Percentiles rank a stretch among this genome's conserved stretches.
These are phyloP conservation scores for Wickerhamiella australiensis DNA, from an alignment of 805 yeast genomes.

Conservation along the genomic window DNA sequence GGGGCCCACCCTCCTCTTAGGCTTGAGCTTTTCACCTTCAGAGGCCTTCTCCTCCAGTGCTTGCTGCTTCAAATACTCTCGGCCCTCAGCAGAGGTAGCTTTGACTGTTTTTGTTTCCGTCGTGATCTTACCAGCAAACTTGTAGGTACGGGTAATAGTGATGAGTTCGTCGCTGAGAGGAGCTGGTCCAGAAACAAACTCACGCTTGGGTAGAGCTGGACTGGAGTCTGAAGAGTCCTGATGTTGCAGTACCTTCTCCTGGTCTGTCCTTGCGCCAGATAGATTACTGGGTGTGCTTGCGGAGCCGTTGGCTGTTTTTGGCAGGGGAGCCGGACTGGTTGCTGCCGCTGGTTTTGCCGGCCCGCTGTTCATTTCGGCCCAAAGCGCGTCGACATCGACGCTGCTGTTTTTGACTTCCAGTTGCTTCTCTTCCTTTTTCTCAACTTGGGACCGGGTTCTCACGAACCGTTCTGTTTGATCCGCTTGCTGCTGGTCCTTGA, in stretches of 20 bases:
- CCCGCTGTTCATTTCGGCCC: conserved; percentile 40
- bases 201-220: too few species aligned
- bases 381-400: conserved; percentile 40
- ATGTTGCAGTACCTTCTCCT: too few species aligned
- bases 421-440: conserved; percentile 19
- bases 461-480: conserved; percentile 3
- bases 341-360: conserved; percentile 15
- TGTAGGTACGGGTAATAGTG: conserved; percentile 62
- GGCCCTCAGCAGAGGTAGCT: conserved; percentile 72
- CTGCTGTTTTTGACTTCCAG: conserved; percentile 20
- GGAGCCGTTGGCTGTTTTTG: too few species aligned
- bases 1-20: conserved; percentile 19
- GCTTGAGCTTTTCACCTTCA: conserved; percentile 18
- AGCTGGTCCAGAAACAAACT: neutral
- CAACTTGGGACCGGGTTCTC: conserved; percentile 6
- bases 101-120: conserved; percentile 72
- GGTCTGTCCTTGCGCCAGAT: too few species aligned
- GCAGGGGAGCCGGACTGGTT: neutral
- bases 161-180: conserved; percentile 39
- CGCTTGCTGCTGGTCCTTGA: conserved; percentile 25
- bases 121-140: conserved; percentile 77
- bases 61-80: conserved; percentile 39
- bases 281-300: neutral
- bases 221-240: too few species aligned
- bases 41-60: conserved; percentile 15